phyloP scores from a whole-genome alignment of 805 yeast genomes.

The Metschnikowia lachancei region DNA sequence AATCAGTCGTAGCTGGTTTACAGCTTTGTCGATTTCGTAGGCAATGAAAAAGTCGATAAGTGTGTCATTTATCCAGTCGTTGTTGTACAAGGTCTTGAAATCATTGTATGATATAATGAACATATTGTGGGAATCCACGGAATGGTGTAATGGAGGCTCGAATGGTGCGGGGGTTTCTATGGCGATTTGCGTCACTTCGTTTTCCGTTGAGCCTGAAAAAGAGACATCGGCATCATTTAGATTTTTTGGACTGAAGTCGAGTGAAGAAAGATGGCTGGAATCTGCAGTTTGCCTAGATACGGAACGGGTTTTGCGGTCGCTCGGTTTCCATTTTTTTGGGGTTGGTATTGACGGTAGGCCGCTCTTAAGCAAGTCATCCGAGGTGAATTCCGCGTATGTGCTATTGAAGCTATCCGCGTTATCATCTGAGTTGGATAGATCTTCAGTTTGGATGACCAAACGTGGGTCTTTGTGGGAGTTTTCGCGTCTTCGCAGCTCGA shows the following conservation, averaged over 20 bases:
- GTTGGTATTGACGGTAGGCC: slow-evolving; percentile 12
- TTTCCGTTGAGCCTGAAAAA: not conserved
- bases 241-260: not conserved
- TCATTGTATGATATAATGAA: slow-evolving; percentile 66
- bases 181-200: not conserved
- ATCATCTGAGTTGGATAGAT: slow-evolving; percentile 1
- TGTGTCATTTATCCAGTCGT: slow-evolving; percentile 87
- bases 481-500: slow-evolving; percentile 10
- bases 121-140: slow-evolving; percentile 51
- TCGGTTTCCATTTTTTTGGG: not conserved
- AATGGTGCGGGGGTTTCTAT: slow-evolving; percentile 40
- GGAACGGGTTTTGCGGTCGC: slow-evolving; percentile 11
- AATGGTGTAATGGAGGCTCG: slow-evolving; percentile 45
- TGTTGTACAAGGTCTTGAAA: slow-evolving; percentile 72
- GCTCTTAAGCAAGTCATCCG: slow-evolving; percentile 15
- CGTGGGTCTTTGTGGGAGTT: slow-evolving; percentile 12
- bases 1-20: slow-evolving; percentile 23
- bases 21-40: slow-evolving; percentile 46
- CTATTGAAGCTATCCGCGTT: too few species aligned
- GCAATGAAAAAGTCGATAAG: slow-evolving; percentile 81
- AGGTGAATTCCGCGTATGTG: not conserved
- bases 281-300: slow-evolving; percentile 1
- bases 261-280: not conserved
- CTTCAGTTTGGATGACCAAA: slow-evolving; percentile 2
- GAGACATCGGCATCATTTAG: slow-evolving; percentile 1